These are phyloP conservation scores for Annulohypoxylon nitens DNA, from an alignment of 495 filamentous ascomycete genomes.

Conservation along the genomic window DNA sequence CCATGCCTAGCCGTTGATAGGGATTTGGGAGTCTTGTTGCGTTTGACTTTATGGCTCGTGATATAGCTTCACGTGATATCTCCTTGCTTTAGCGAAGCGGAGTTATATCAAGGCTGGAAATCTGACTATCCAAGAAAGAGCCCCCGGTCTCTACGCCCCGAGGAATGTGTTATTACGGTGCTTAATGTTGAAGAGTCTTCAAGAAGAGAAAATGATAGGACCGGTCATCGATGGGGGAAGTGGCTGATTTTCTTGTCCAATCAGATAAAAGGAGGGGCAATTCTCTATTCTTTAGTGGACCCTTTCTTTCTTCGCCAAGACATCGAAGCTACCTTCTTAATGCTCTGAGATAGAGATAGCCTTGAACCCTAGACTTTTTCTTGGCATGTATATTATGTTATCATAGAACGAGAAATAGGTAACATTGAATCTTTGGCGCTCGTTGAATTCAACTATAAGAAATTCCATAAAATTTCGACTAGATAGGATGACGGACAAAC, in stretches of 20 bases:
- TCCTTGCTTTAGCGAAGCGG: background rate
- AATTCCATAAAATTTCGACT: too few relatives aligned
- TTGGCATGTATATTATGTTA: too few relatives aligned
- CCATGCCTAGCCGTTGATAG: constrained; percentile 2
- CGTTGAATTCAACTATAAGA: too few relatives aligned
- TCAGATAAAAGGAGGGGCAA: constrained; percentile 7
- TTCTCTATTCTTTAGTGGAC: background rate
- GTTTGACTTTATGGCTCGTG: background rate
- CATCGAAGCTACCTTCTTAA: background rate
- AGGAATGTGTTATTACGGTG: background rate
- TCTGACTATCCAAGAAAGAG: background rate
- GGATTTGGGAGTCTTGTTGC: background rate
- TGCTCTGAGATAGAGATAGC: too few relatives aligned
- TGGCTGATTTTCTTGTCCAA: constrained; percentile 7
- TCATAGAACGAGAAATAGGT: too few relatives aligned
- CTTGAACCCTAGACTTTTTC: too few relatives aligned
- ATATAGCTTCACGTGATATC: background rate
- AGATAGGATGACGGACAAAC: constrained; percentile 59
- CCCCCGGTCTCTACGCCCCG: background rate
- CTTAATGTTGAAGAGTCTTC: background rate
- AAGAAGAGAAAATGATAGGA: background rate
- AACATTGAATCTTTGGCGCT: too few relatives aligned
- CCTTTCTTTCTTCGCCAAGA: background rate
- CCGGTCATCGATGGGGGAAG: background rate
- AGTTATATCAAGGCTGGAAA: background rate